Evolutionary conservation across 1,284 basidiomycete genomes (phyloP), one percentile per base, ranked within the genome.

Genomic region (Fomitopsis schrenkii): DNA sequence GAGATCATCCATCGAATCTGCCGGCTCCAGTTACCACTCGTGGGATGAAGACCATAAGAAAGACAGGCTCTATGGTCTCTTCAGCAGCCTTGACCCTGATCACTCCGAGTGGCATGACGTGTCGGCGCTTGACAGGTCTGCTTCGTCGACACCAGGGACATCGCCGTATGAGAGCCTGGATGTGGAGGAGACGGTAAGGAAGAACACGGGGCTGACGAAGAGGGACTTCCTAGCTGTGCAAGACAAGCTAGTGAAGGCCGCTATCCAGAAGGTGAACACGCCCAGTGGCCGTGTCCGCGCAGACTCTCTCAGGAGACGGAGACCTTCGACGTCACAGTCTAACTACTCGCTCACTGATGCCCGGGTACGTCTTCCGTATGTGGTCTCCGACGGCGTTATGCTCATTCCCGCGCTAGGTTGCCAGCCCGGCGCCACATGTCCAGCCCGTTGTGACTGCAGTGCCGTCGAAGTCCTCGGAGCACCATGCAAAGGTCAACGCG

Each of bases 21-120:
- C 79, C 38, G 90, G 91, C 12, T 93, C 91, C 2, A 93, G 91
- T 72, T 93, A 90, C 72, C 91, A 93, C 71, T 91, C 91, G 3
- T 86, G 82, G 82, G 88, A 91, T 58, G 85, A 78, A 35, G 83
- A 74, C 61, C 74, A 85, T 63, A 78, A 77, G 65, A 81, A 81
- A 63, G 83, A 86, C 64, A 77, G 79, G 30, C 71, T 78, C 56
- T 73, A 83, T 55, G 80, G 77, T 48, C 68, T 89, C 22, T 84
- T 91, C 70, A 77, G 72, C 42, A 79, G 81, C 59, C 71, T 72
- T 64, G 81, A 83, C 55, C 74, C 79, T 19, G 74, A 76, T 58
- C 78, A 79, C 55, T 74, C 81, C 19, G 75, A 79, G 3, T 91
- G 88, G 88, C 84, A 88, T 70, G 86, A 88, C 59, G 70, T 88